Conservation (phyloP, 108 stramenopile genomes). For the Pseudonitzschia delicatissima region DNA sequence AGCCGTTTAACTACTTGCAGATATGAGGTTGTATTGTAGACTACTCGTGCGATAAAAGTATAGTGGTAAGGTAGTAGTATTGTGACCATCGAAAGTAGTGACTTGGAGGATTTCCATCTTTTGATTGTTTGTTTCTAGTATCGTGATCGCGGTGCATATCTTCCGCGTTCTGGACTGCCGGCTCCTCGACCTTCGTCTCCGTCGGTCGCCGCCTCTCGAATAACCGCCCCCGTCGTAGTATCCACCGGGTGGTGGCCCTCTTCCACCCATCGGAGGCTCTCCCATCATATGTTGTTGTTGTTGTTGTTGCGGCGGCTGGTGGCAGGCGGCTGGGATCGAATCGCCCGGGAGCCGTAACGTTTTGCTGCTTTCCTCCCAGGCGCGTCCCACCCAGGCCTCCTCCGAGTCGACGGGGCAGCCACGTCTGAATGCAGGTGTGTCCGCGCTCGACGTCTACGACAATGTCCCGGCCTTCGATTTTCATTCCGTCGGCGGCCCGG, state of each 20-base stretch:
- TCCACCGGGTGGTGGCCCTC: conserved; percentile 45
- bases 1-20: no score
- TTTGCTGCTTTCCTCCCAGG: conserved; percentile 68
- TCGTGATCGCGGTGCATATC: conserved; percentile 26
- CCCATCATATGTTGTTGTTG: conserved; percentile 29
- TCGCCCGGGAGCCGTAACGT: conserved; percentile 56
- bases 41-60: no score
- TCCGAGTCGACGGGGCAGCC: conserved; percentile 86
- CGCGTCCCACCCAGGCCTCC: conserved; percentile 89
- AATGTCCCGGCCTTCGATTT: conserved; percentile 84
- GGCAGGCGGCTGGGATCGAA: conserved; percentile 59
- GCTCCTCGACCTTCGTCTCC: conserved; percentile 28
- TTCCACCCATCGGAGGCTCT: conserved; percentile 29
- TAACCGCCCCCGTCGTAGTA: conserved; percentile 31
- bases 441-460: conserved; percentile 97
- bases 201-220: conserved; percentile 16
- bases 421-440: conserved; percentile 94
- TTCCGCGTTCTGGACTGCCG: conserved; percentile 33
- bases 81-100: no score
- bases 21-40: no score
- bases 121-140: no score
- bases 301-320: conserved; percentile 15
- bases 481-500: conserved; percentile 88
- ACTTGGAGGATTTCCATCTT: no score
- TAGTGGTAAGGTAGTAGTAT: no score